A percentile compares a stretch with the other conserved stretches of the same genome.
Evolutionary conservation across 176 grass and related monocot genomes (phyloP).

Genomic region (Eleusine indica): DNA sequence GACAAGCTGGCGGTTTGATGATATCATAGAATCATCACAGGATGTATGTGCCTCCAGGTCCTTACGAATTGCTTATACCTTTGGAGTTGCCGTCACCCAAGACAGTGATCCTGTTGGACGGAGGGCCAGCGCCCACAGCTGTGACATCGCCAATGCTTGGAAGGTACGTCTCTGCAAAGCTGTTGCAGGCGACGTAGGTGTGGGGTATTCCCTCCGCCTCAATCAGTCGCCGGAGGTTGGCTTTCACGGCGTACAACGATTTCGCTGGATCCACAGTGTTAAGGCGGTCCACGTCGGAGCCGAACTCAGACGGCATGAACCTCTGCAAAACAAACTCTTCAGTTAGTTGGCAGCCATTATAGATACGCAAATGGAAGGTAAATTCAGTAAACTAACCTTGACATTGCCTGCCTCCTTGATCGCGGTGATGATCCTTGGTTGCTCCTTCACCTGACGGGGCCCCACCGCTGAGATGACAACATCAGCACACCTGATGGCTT

Average conservation of each 20-base stretch:
- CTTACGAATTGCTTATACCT: slow-evolving; percentile 21
- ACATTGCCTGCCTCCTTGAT: slow-evolving; percentile 58
- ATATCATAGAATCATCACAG: neutral
- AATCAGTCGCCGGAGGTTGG: slow-evolving; percentile 36
- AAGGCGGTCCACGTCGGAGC: slow-evolving; percentile 26
- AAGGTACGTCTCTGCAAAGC: slow-evolving; percentile 51
- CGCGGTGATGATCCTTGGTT: slow-evolving; percentile 48
- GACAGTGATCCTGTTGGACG: slow-evolving; percentile 43
- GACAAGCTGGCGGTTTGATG: neutral
- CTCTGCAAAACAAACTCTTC: slow-evolving; percentile 38
- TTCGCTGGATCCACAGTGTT: slow-evolving; percentile 30
- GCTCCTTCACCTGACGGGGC: slow-evolving; percentile 20
- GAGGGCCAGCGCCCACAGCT: slow-evolving; percentile 19
- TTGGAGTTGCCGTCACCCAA: slow-evolving; percentile 54
- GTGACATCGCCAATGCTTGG: slow-evolving; percentile 31
- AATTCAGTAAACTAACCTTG: slow-evolving; percentile 35
- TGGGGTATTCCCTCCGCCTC: slow-evolving; percentile 36
- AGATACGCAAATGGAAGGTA: neutral
- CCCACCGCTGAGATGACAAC: slow-evolving; percentile 46
- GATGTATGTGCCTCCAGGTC: neutral
- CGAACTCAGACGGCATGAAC: slow-evolving; percentile 61
- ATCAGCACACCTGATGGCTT: slow-evolving; percentile 33
- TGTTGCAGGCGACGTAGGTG: slow-evolving; percentile 40
- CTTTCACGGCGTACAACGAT: slow-evolving; percentile 27
- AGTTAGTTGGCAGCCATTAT: neutral